A percentile compares a stretch with the other conserved stretches of the same genome.
Evolutionary conservation across 1,139 yeast species (phyloP).

Genomic region (Blastobotrys ciferrii): DNA sequence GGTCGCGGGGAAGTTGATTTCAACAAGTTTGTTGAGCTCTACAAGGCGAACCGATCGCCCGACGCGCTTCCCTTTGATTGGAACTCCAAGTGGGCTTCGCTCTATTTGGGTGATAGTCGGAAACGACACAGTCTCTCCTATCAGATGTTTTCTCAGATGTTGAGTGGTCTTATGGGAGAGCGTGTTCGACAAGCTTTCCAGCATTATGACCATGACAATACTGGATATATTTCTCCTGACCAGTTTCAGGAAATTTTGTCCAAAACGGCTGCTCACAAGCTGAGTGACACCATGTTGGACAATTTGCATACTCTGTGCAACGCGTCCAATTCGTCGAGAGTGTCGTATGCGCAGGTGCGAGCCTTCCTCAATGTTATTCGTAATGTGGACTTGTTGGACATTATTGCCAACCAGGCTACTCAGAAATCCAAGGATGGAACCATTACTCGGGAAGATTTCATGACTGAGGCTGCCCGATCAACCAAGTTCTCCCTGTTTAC

Average conservation of each 20-base stretch:
- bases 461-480: constrained; percentile 41
- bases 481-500: constrained; percentile 44
- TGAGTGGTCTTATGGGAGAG: constrained; percentile 45
- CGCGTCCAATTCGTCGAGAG: constrained; percentile 36
- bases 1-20: constrained; percentile 43
- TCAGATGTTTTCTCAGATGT: constrained; percentile 46
- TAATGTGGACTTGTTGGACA: constrained; percentile 44
- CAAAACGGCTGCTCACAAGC: constrained; percentile 42
- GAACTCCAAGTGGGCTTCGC: constrained; percentile 43
- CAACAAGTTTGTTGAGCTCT: constrained; percentile 39
- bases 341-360: constrained; percentile 44
- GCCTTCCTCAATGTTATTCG: constrained; percentile 45
- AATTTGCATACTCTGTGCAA: constrained; percentile 42
- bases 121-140: constrained; percentile 42
- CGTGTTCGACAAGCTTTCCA: constrained; percentile 47
- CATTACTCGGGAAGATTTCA: constrained; percentile 41
- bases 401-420: constrained; percentile 39
- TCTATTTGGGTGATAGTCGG: constrained; percentile 41
- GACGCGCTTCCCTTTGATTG: constrained; percentile 45
- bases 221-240: constrained; percentile 43
- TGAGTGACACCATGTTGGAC: constrained; percentile 40
- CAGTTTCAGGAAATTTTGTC: constrained; percentile 42
- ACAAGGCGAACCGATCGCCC: constrained; percentile 37
- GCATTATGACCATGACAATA: constrained; percentile 37
- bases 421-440: constrained; percentile 36